Conservation (phyloP, 306 rosid genomes). For the Cicer cuneatum region DNA sequence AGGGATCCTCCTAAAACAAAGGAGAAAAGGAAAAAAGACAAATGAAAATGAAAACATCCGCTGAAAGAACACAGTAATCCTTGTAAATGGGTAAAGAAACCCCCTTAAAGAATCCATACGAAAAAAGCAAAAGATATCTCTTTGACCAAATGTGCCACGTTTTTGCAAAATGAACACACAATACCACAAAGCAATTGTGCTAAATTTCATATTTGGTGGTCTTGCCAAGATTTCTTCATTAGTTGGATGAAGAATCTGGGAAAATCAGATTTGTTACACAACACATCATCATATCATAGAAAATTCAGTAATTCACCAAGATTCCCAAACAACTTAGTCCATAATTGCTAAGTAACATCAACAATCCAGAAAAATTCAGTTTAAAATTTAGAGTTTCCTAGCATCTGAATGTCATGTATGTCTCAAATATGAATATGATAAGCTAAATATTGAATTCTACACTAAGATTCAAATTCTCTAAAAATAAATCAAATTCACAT, state of each 20-base stretch:
- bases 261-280: not conserved
- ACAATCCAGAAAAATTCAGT: not conserved
- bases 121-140: slow-evolving; percentile 20
- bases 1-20: slow-evolving; percentile 33
- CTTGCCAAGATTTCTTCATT: not conserved
- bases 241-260: not conserved
- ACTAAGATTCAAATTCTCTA: slow-evolving; percentile 24
- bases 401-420: slow-evolving; percentile 28
- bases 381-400: slow-evolving; percentile 9
- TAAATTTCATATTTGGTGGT: not conserved
- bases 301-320: slow-evolving; percentile 20
- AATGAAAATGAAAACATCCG: slow-evolving; percentile 23
- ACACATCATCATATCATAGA: not conserved
- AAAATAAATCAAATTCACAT: slow-evolving; percentile 25
- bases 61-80: slow-evolving; percentile 3
- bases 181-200: not conserved
- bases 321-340: slow-evolving; percentile 9
- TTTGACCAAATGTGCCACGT: not conserved
- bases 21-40: not conserved
- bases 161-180: not conserved
- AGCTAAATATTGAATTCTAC: slow-evolving; percentile 2
- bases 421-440: slow-evolving; percentile 17
- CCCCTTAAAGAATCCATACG: not conserved
- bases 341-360: slow-evolving; percentile 18
- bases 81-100: slow-evolving; percentile 25